A percentile compares a stretch with the other conserved stretches of the same genome.
Evolutionary conservation across 768 basidiomycete species (phyloP).

Genomic region (Xerocomus potaroensis): DNA sequence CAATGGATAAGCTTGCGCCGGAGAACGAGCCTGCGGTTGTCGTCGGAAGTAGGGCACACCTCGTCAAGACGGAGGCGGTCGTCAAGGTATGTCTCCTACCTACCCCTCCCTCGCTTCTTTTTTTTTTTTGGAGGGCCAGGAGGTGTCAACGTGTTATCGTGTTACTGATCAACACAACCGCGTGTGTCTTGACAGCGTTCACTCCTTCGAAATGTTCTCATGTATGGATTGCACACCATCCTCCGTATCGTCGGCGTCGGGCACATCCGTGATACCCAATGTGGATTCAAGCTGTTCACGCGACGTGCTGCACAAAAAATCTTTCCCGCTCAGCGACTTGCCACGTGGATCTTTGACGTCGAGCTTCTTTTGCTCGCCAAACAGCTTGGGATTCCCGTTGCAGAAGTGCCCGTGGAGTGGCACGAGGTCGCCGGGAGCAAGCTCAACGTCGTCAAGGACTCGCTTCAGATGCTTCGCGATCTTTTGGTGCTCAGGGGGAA

Average conservation of each 20-base stretch:
- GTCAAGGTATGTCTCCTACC: conserved; percentile 87
- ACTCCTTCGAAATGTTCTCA: conserved; percentile 81
- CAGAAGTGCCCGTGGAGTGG: conserved; percentile 88
- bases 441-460: conserved; percentile 78
- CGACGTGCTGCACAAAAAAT: conserved; percentile 75
- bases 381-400: conserved; percentile 70
- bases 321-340: conserved; percentile 82
- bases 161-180: too few relatives aligned
- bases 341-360: conserved; percentile 96
- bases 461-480: conserved; percentile 86
- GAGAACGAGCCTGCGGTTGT: conserved; percentile 55
- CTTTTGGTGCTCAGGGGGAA: conserved; percentile 81
- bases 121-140: too few relatives aligned
- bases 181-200: too few relatives aligned
- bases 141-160: too few relatives aligned
- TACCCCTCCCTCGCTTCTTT: too few relatives aligned
- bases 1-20: conserved; percentile 60
- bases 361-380: conserved; percentile 86
- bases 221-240: conserved; percentile 91
- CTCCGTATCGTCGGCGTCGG: conserved; percentile 86
- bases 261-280: conserved; percentile 91
- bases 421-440: conserved; percentile 93
- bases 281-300: conserved; percentile 95
- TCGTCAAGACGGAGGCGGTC: conserved; percentile 88
- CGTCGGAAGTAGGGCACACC: conserved; percentile 88